Evolutionary conservation across 1,284 basidiomycete species (phyloP).

Genomic region (Fomitopsis betulina): DNA sequence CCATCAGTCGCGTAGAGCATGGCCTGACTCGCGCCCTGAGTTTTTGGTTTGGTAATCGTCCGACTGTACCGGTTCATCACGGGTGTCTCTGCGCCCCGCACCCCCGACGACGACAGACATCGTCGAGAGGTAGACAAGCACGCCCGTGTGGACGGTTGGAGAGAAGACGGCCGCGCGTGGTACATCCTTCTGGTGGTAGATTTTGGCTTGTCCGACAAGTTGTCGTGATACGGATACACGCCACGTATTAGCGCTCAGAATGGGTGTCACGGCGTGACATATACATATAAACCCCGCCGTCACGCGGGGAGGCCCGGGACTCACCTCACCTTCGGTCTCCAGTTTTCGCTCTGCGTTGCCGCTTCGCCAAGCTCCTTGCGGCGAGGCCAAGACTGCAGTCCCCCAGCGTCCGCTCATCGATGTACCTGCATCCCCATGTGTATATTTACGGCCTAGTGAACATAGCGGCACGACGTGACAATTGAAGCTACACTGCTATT

Average conservation of each 20-base stretch:
- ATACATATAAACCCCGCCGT: not conserved
- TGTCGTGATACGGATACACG: constrained; percentile 2
- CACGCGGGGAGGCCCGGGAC: not conserved
- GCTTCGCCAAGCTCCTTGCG: not conserved
- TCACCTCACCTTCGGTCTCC: not conserved
- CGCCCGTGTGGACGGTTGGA: constrained; percentile 15
- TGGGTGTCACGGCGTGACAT: not conserved
- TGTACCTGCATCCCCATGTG: not conserved
- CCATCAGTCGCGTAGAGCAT: constrained; percentile 97
- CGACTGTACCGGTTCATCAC: constrained; percentile 84
- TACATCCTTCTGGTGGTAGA: constrained; percentile 7
- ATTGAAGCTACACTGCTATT: not conserved
- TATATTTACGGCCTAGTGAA: not conserved
- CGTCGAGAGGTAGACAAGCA: constrained; percentile 28
- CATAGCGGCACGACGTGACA: not conserved
- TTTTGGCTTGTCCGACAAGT: constrained; percentile 3
- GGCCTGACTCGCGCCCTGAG: constrained; percentile 92
- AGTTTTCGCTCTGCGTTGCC: not conserved
- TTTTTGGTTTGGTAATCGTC: constrained; percentile 83
- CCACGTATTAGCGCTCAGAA: not conserved
- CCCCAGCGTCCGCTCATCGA: no score
- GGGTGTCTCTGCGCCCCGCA: constrained; percentile 41
- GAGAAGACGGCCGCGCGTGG: constrained; percentile 16
- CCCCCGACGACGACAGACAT: constrained; percentile 35
- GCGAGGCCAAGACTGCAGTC: no score